Evolutionary conservation across 164 flowering plant genomes (phyloP), one percentile per base, ranked within the genome.

Genomic region (Protea cynaroides): DNA sequence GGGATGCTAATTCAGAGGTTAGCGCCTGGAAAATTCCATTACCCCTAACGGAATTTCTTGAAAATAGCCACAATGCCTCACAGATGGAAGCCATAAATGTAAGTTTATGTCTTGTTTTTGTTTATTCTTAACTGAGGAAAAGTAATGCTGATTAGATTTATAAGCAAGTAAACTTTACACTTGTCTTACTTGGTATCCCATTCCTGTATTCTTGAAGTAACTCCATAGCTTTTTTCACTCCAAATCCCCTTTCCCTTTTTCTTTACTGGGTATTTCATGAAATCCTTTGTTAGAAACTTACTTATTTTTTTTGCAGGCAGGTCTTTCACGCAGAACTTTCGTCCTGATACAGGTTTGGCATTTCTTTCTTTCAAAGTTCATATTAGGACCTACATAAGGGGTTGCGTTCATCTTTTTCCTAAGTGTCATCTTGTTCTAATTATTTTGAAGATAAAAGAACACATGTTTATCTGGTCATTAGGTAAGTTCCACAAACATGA

Each of bases 321-420:
- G 97, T 67, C 90, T 95, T 65, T 88, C 92, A 34, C 90, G 96
- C 24, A 79, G 76, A 79, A 29, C 88, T n/a, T 86, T 95, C 75
- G 86, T 89, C 55, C 73, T 95, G 71, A 92, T 95, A 79, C 97
- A 95, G 97, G 97, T 94, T 82, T 59, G 77, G 7, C 6, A 61
- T 24, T 17, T 22, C 5, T 53, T 40, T 43, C 46, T 50, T 18
- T 38, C n/a, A n/a, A 11, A 9, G n/a, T 15, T 23, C 60, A 23
- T 13, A 25, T 15, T 25, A 6, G 37, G 15, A 6, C 14, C 18
- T 56, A 44, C 7, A 11, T 29, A 15, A 22, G 53, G 53, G 59
- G 52, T 40, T 12, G 3, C 34, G n/a, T 19, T 56, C 59, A 9
- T 56, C 18, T 9, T 24, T 0, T 23, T 3, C n/a, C 22, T 24